phyloP scores from a whole-genome alignment of 805 yeast genomes.

The Lipomyces mesembrius region DNA sequence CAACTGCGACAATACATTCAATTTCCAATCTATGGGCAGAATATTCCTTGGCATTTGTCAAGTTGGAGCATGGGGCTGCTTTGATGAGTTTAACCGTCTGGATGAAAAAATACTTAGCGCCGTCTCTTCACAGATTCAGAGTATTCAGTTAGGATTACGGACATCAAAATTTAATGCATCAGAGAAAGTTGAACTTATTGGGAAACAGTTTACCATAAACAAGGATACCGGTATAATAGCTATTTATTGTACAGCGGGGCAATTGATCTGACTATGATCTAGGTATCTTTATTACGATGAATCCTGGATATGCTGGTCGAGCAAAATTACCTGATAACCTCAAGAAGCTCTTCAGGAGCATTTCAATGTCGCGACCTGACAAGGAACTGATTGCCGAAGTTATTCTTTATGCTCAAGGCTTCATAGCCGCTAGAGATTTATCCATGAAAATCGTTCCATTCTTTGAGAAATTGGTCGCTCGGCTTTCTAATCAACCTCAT shows the following conservation, averaged over 20 bases:
- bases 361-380: slow-evolving; percentile 78
- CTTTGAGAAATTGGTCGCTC: slow-evolving; percentile 52
- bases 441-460: slow-evolving; percentile 60
- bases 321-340: slow-evolving; percentile 82
- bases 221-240: slow-evolving; percentile 38
- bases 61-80: slow-evolving; percentile 93
- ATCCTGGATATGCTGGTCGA: slow-evolving; percentile 87
- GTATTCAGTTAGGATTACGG: slow-evolving; percentile 62
- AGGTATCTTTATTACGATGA: slow-evolving; percentile 88
- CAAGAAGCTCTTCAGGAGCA: slow-evolving; percentile 74
- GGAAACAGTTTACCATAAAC: slow-evolving; percentile 36
- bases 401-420: slow-evolving; percentile 74
- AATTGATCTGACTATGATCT: background rate
- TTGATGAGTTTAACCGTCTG: slow-evolving; percentile 90
- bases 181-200: slow-evolving; percentile 40
- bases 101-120: slow-evolving; percentile 76
- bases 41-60: slow-evolving; percentile 77
- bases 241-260: background rate
- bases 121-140: slow-evolving; percentile 77
- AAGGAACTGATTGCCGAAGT: slow-evolving; percentile 68
- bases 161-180: slow-evolving; percentile 6
- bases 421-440: slow-evolving; percentile 52
- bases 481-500: slow-evolving; percentile 63
- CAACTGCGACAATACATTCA: slow-evolving; percentile 89
- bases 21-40: slow-evolving; percentile 75